Evolutionary conservation across 2,329 filamentous ascomycete genomes (phyloP), one percentile per base, ranked within the genome.

Genomic region (Escovopsis sp.): DNA sequence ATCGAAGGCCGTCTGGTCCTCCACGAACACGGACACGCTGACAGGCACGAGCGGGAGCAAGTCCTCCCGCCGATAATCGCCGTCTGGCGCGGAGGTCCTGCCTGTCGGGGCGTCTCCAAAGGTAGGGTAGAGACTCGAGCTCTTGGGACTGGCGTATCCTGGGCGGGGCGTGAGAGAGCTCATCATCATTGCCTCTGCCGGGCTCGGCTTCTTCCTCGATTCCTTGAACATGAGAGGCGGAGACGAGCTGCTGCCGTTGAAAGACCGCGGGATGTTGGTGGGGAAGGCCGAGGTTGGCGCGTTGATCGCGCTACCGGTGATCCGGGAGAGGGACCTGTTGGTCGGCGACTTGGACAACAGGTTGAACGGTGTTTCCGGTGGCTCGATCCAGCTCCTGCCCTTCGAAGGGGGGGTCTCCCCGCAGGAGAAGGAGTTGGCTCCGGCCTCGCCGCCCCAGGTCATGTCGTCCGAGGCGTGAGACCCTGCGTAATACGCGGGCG

Each of bases 1-100:
- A 48, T 82, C 79, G 50, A 82, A 82, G 18, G 72, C 66, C n/a
- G 69, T 68, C 48, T 78, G 75, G 47, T 82, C 76, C 52, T 74
- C 70, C 48, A 80, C 65, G 6, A 66, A 63, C 6, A 80, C 63
- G 1, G 66, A 63, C 5, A 76, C 69, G 19, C 63, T 67, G 12
- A 71, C 64, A 5, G 72, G 70, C 3, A 75, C 63, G 46, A 72
- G 55, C 8, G 67, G 60, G 4, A 68, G 53, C 11, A 60, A 45
- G 11, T 72, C 68, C 4, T 73, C 70, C 40, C 61, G 60, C 12
- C 62, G 62, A 18, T 75, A 72, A 36, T 77, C 73, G 36, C 76
- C 73, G 37, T 76, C 73, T 1, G 70, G 73, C 12, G 72, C 52
- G 1, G 72, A 74, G 4, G 67, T 72, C 30, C 70, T 63, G 6